Base-by-base conservation (phyloP, 2,329 filamentous ascomycete species). In the Hymenoscyphus fructigenus region DNA sequence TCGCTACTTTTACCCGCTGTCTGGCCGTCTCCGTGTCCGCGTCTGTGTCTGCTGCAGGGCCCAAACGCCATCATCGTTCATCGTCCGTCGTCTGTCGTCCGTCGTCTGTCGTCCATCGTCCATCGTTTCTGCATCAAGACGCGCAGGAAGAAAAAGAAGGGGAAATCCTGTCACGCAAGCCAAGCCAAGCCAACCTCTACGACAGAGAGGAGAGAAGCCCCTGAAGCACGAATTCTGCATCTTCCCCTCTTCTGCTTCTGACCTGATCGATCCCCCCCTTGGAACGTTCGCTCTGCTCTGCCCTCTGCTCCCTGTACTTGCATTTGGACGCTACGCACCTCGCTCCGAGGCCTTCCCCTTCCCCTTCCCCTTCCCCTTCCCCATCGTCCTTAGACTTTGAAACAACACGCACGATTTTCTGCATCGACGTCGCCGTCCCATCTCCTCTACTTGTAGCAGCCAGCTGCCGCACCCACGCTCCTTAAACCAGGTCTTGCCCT, bases 381-480 rank as follows among this genome's bases (percentile, higher is more conserved):
- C 44, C 20, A 3, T 10, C 9, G n/a, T 10, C 44, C 14, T 53
- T 23, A 14, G n/a, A 23, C 47, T 50, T 50, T 53, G 47, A 53
- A 53, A 53, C 47, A 53, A 23, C 47, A 53, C 47, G 23, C 47
- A 53, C 47, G 7, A 53, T 53, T 23, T 20, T 53, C 17, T 57
- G 28, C 55, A 32, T 28, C 53, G 23, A 28, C 53, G 23, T 23
- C 5, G 26, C 26, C 55, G 17, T 28, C 53, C 53, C 53, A 57
- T 57, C 55, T 47, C 5, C 20, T 57, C 28, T 29, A 29, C 55
- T 57, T 34, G 28, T 32, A 34, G 55, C 55, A 32, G 28, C 55
- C 23, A 57, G 55, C 55, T 57, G 26, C 55, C 26, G 20, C 28
- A n/a, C 14, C 50, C 55, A 57, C 55, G 29, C 55, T 57, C 55